Evolutionary conservation across 2,329 filamentous ascomycete species (phyloP).

Genomic region (Parafenestella ontariensis): DNA sequence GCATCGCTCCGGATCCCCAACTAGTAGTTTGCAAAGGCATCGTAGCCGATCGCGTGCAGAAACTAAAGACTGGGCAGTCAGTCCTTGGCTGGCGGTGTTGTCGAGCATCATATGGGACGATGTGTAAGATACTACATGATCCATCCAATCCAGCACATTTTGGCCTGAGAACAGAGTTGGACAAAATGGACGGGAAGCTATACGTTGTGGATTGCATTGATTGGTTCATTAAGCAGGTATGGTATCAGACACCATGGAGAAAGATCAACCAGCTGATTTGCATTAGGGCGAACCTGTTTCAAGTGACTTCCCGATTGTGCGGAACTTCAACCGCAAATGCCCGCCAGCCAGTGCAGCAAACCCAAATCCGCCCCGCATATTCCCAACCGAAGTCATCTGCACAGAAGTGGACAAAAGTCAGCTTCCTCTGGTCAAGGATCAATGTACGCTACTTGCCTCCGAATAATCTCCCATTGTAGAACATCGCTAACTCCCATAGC

Average conservation of each 20-base stretch:
- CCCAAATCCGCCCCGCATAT: constrained; percentile 24
- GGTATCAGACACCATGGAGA: background rate
- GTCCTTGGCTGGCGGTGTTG: constrained; percentile 53
- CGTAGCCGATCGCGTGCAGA: constrained; percentile 55
- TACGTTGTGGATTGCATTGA: constrained; percentile 46
- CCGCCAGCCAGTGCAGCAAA: constrained; percentile 17
- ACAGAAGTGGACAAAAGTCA: constrained; percentile 23
- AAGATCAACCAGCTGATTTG: no score
- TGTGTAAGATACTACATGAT: constrained; percentile 47
- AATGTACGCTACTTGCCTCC: constrained; percentile 5
- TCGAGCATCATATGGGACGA: constrained; percentile 44
- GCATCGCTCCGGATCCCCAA: constrained; percentile 57
- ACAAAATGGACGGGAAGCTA: constrained; percentile 41
- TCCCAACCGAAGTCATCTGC: constrained; percentile 28
- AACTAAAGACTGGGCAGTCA: constrained; percentile 50
- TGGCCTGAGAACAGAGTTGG: constrained; percentile 25
- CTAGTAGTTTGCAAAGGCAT: constrained; percentile 63
- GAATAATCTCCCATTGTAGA: background rate
- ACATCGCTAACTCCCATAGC: constrained; percentile 5
- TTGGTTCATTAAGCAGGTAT: constrained; percentile 44
- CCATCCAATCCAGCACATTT: constrained; percentile 37
- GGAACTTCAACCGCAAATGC: constrained; percentile 30
- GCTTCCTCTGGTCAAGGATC: constrained; percentile 17
- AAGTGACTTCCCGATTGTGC: constrained; percentile 24
- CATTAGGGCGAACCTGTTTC: constrained; percentile 27